These are phyloP conservation scores for Calonectria pauciramosa DNA, from an alignment of 2,329 filamentous ascomycete species.

Conservation along the genomic window DNA sequence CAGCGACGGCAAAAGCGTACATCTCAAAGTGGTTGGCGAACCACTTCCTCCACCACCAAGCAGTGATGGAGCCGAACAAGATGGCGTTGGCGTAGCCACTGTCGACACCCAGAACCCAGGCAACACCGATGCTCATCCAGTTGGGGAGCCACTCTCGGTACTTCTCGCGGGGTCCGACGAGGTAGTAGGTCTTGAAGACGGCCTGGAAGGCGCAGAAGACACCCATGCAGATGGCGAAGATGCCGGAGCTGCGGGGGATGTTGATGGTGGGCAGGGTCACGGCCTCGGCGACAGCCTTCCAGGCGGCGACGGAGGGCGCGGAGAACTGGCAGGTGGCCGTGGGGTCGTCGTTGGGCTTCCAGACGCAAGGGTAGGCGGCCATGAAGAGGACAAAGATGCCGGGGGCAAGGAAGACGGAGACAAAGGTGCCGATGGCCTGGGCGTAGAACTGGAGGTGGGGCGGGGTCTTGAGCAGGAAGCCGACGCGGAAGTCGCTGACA, in stretches of 20 bases:
- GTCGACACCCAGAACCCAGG: constrained; percentile 70
- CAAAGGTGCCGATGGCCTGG: constrained; percentile 72
- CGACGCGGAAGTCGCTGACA: constrained; percentile 75
- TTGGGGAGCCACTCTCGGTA: constrained; percentile 71
- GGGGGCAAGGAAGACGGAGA: constrained; percentile 76
- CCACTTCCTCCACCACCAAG: constrained; percentile 68
- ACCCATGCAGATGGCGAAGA: constrained; percentile 70
- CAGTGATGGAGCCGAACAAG: constrained; percentile 66
- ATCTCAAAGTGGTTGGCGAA: constrained; percentile 64
- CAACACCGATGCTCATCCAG: constrained; percentile 73
- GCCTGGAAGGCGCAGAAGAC: constrained; percentile 65
- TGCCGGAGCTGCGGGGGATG: constrained; percentile 66
- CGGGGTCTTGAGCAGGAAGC: constrained; percentile 75
- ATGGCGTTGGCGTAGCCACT: constrained; percentile 68
- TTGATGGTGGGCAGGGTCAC: constrained; percentile 70
- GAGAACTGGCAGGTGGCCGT: constrained; percentile 66
- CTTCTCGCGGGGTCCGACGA: constrained; percentile 65
- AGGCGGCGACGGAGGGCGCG: constrained; percentile 75
- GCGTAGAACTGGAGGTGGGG: constrained; percentile 77
- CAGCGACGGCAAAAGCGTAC: constrained; percentile 71
- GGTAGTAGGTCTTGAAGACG: constrained; percentile 66
- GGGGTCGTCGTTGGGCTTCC: constrained; percentile 59
- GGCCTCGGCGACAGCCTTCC: constrained; percentile 74
- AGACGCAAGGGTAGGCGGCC: constrained; percentile 77
- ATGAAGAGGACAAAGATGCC: constrained; percentile 78